Percentiles rank a stretch among this genome's conserved stretches.
Evolutionary conservation across 2,329 filamentous ascomycete genomes (phyloP).

Genomic region (Ceratocystis destructans): DNA sequence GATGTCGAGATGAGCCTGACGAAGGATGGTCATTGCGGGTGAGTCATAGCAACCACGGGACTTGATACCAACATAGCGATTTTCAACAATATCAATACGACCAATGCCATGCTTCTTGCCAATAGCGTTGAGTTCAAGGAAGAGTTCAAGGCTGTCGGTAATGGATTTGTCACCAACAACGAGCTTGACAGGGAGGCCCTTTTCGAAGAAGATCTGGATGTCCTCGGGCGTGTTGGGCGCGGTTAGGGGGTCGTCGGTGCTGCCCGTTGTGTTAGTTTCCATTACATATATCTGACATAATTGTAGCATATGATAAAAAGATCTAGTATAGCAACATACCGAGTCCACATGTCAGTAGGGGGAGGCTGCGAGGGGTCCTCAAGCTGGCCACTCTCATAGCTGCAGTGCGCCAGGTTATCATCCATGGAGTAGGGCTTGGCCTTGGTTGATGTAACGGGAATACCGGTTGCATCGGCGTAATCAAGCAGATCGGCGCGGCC

Average conservation of each 20-base stretch:
- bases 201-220: constrained; percentile 51
- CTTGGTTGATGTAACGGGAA: constrained; percentile 61
- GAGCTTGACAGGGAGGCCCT: constrained; percentile 54
- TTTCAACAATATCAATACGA: constrained; percentile 46
- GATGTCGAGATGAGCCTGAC: constrained; percentile 31
- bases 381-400: constrained; percentile 64
- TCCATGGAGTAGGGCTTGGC: constrained; percentile 53
- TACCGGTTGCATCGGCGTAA: constrained; percentile 52
- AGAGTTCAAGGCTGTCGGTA: constrained; percentile 52
- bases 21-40: constrained; percentile 23
- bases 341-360: constrained; percentile 58
- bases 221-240: constrained; percentile 51
- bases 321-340: constrained; percentile 6
- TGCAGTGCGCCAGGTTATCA: constrained; percentile 62
- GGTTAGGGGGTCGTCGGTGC: constrained; percentile 42
- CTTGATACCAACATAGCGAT: constrained; percentile 28
- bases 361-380: constrained; percentile 45
- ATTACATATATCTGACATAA: background rate
- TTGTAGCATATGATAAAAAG: background rate
- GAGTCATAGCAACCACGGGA: constrained; percentile 36
- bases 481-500: constrained; percentile 60
- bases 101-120: constrained; percentile 52
- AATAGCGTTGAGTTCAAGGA: constrained; percentile 50
- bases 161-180: constrained; percentile 41
- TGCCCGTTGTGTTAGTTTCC: constrained; percentile 17